Evolutionary conservation across 768 basidiomycete species (phyloP).

Genomic region (Hydnomerulius pinastri): DNA sequence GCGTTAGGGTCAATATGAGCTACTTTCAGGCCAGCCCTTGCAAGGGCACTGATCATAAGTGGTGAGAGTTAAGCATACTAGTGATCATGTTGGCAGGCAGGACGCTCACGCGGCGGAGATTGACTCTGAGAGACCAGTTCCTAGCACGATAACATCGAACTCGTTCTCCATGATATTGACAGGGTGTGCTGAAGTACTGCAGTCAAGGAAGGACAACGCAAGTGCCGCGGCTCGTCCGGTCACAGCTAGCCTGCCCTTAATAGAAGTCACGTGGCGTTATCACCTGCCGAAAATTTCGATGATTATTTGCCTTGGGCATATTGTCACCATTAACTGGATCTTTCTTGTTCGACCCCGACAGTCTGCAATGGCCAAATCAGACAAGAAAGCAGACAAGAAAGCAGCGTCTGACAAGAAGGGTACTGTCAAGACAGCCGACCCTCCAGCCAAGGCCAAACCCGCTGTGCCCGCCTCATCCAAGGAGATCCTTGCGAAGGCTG

Average conservation of each 20-base stretch:
- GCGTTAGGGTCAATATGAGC: constrained; percentile 84
- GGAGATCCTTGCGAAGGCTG: constrained; percentile 45
- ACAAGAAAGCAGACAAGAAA: constrained; percentile 40
- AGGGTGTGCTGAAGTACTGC: too few relatives aligned
- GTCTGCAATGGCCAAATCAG: constrained; percentile 40
- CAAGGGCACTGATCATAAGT: constrained; percentile 63
- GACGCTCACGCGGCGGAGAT: constrained; percentile 82
- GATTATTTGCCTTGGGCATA: not conserved
- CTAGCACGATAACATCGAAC: constrained; percentile 71
- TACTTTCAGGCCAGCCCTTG: constrained; percentile 85
- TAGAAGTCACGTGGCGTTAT: constrained; percentile 21
- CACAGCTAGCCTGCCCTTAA: constrained; percentile 28
- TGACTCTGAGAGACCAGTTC: constrained; percentile 83
- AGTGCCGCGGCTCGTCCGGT: too few relatives aligned
- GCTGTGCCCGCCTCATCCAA: constrained; percentile 37
- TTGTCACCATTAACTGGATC: not conserved
- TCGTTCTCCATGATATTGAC: constrained; percentile 38
- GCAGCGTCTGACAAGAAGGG: constrained; percentile 33
- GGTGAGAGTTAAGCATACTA: not conserved
- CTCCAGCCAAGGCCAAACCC: constrained; percentile 21
- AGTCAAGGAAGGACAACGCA: too few relatives aligned
- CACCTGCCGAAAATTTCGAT: constrained; percentile 18
- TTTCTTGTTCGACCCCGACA: not conserved
- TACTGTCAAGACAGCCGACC: constrained; percentile 35
- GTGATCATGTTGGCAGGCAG: not conserved